These are phyloP conservation scores for Acanthamoeba sp. DNA, from an alignment of 208 protist genomes.

Conservation along the genomic window DNA sequence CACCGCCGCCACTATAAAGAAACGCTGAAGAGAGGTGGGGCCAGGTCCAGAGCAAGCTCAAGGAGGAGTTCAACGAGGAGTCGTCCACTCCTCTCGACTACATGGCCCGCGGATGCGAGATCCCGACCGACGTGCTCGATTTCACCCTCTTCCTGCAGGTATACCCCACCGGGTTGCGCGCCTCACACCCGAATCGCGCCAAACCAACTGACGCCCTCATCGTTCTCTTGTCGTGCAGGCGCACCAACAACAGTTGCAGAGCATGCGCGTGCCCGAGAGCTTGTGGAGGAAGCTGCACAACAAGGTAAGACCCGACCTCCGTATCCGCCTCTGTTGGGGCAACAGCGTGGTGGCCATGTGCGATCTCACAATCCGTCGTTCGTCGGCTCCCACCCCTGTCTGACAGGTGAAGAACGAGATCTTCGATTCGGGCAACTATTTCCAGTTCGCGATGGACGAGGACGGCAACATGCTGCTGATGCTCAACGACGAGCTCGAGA, in stretches of 20 bases:
- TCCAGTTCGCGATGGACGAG: slow-evolving; percentile 71
- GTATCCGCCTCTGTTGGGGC: too few relatives aligned
- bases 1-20: too few relatives aligned
- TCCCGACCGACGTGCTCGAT: slow-evolving; percentile 47
- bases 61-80: slow-evolving; percentile 49
- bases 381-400: background rate
- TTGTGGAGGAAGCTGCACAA: slow-evolving; percentile 53
- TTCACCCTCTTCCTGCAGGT: slow-evolving; percentile 66
- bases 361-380: background rate
- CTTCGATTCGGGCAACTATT: slow-evolving; percentile 70
- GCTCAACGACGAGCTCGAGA: slow-evolving; percentile 41
- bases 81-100: slow-evolving; percentile 68
- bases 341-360: background rate
- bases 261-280: slow-evolving; percentile 64
- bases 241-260: slow-evolving; percentile 50
- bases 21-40: slow-evolving; percentile 6
- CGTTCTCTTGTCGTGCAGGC: background rate
- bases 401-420: slow-evolving; percentile 45
- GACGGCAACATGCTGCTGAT: slow-evolving; percentile 55
- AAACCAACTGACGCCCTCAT: background rate
- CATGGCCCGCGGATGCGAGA: slow-evolving; percentile 53
- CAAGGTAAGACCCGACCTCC: background rate
- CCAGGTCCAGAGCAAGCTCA: slow-evolving; percentile 19
- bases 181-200: too few relatives aligned
- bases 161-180: too few relatives aligned